These are phyloP conservation scores for Bacterosira constricta DNA, from an alignment of 108 stramenopile species.

Conservation along the genomic window DNA sequence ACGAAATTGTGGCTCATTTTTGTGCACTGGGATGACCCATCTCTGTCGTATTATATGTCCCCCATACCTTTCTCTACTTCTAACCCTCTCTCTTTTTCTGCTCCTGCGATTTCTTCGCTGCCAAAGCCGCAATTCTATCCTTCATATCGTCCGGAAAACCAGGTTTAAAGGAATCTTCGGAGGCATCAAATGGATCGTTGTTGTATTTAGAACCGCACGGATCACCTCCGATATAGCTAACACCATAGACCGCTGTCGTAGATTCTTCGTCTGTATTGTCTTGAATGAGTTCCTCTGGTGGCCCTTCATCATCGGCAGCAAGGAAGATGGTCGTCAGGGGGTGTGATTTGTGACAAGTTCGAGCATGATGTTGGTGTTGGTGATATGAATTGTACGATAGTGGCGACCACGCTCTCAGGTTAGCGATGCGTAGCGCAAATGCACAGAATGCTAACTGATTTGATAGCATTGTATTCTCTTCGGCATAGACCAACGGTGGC, in stretches of 20 bases:
- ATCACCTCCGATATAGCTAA: constrained; percentile 58
- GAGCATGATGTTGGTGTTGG: background rate
- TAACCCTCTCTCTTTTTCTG: constrained; percentile 10
- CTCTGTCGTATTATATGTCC: too few relatives aligned
- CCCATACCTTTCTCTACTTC: too few relatives aligned
- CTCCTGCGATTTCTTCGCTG: constrained; percentile 27
- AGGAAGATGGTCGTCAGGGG: background rate
- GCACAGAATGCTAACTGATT: too few relatives aligned
- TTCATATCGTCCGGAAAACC: constrained; percentile 63
- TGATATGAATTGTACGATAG: background rate
- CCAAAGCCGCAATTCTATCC: constrained; percentile 56
- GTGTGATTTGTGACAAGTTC: background rate
- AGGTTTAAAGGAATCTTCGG: constrained; percentile 31
- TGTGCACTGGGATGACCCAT: too few relatives aligned
- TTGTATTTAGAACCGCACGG: constrained; percentile 66
- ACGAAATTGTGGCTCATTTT: too few relatives aligned
- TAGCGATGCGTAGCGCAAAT: too few relatives aligned
- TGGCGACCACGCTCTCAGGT: background rate
- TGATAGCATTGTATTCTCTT: too few relatives aligned
- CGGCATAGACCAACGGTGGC: too few relatives aligned
- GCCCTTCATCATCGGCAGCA: background rate
- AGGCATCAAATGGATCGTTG: constrained; percentile 53
- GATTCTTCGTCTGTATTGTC: background rate
- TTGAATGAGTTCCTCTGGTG: background rate
- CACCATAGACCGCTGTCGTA: constrained; percentile 11